Evolutionary conservation across 2,329 filamentous ascomycete species (phyloP), one percentile per base, ranked within the genome.

Genomic region (Penicillium aurantiogriseum): DNA sequence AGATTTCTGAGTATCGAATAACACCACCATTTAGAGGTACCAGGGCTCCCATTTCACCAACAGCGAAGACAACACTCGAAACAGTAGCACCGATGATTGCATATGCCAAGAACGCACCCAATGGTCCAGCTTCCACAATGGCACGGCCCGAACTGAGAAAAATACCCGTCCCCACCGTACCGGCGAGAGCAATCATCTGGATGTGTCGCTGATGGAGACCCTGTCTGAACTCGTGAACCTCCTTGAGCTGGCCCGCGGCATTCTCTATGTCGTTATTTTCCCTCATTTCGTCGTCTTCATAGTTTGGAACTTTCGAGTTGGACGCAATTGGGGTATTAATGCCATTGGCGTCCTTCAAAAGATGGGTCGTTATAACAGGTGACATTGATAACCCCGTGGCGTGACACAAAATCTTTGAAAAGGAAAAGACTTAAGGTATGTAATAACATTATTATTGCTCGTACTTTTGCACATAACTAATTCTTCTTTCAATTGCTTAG

Each of bases 1-100:
- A 77, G 39, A 69, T 59, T 44, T 71, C 71, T 2, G 69, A 65
- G 48, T 76, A 71, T 19, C 73, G 70, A 31, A 76, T 66, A 31
- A 77, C 64, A 9, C 69, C 72, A 17, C 76, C 76, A 11, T 67
- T 74, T 5, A 76, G 66, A 11, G 76, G 76, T 23, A 71, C 68
- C 25, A 77, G 59, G 2, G 75, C 64, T 0, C 69, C 67, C 56
- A 78, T 71, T 54, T 78, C 76, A 6, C 70, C 75, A 6, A 74
- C 68, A 8, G 69, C 67, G 13, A 72, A 65, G 0, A 72, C 66
- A 0, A 79, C 72, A 36, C 66, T 69, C 10, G 64, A 69, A 0
- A 72, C 71, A 4, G 70, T 62, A 4, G 74, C 35, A 13, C 77
- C 76, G 31, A 76, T 70, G 40, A 76, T 66, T 0, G 67, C 42